These are phyloP conservation scores for Fusarium sublunatum DNA, from an alignment of 2,329 filamentous ascomycete species.

Conservation along the genomic window DNA sequence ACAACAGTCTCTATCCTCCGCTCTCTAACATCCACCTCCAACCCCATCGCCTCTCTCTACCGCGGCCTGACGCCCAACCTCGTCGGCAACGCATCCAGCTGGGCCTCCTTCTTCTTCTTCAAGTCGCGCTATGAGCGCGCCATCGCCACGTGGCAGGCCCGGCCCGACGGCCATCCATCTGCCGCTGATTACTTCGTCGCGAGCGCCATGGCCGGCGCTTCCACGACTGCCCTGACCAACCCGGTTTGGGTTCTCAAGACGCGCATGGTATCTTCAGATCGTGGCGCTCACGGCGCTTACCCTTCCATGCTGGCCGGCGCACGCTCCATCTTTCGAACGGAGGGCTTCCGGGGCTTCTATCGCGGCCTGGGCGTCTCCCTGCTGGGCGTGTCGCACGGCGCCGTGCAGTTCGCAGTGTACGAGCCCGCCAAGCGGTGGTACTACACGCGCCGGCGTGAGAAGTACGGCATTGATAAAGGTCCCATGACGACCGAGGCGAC, in stretches of 20 bases:
- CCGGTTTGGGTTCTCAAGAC: slow-evolving; percentile 99
- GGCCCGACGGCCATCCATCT: slow-evolving; percentile 42
- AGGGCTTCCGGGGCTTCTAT: slow-evolving; percentile 86
- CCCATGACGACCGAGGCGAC: slow-evolving; percentile 78
- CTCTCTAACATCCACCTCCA: slow-evolving; percentile 60
- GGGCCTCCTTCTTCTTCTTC: slow-evolving; percentile 92
- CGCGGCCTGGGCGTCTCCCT: slow-evolving; percentile 85
- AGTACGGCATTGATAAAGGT: slow-evolving; percentile 31
- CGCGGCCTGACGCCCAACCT: slow-evolving; percentile 91
- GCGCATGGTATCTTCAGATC: slow-evolving; percentile 90
- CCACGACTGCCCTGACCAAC: slow-evolving; percentile 88
- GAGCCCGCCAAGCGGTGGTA: slow-evolving; percentile 73
- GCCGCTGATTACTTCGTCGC: slow-evolving; percentile 83
- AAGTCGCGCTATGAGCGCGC: slow-evolving; percentile 66
- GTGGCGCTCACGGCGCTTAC: slow-evolving; percentile 80
- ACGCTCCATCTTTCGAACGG: slow-evolving; percentile 71
- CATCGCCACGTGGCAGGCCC: slow-evolving; percentile 49
- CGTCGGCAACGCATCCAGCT: slow-evolving; percentile 88
- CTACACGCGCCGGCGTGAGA: slow-evolving; percentile 56
- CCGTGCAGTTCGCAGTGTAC: slow-evolving; percentile 96
- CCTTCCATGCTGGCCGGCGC: slow-evolving; percentile 79
- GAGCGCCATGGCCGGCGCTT: slow-evolving; percentile 74
- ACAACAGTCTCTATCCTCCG: slow-evolving; percentile 66
- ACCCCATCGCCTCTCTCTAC: slow-evolving; percentile 78
- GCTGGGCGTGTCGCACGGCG: slow-evolving; percentile 89